Percentiles rank a stretch among this genome's conserved stretches.
These are phyloP conservation scores for Trichomonas gallinae DNA, from an alignment of 208 protist genomes.

Conservation along the genomic window DNA sequence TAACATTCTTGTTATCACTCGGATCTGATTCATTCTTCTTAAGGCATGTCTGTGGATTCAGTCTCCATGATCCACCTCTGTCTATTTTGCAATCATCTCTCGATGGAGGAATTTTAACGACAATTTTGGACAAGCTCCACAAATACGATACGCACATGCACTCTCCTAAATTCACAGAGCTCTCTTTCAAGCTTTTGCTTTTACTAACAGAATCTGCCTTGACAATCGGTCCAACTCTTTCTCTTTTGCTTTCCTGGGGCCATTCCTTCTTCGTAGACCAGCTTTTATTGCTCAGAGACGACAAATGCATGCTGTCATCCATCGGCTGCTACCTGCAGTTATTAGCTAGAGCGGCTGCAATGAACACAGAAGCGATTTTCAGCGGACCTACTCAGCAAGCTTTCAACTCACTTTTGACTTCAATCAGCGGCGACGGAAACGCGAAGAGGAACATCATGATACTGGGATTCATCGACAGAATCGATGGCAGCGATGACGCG, in stretches of 20 bases:
- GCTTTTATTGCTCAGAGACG: background rate
- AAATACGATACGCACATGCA: background rate
- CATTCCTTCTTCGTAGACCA: background rate
- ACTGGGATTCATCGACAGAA: background rate
- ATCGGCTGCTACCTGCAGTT: background rate
- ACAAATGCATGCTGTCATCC: background rate
- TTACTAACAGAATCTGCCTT: background rate
- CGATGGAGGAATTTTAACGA: background rate
- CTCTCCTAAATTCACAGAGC: background rate
- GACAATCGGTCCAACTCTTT: background rate
- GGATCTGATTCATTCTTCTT: background rate
- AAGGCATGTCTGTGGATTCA: background rate
- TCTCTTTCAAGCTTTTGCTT: background rate
- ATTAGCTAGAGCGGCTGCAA: background rate
- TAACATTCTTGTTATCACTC: background rate
- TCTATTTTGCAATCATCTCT: background rate
- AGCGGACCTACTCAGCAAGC: background rate
- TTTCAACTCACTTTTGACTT: background rate
- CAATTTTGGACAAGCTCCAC: background rate
- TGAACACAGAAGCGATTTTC: background rate
- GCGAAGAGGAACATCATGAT: background rate
- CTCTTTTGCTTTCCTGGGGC: background rate
- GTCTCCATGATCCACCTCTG: background rate
- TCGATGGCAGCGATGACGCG: background rate
- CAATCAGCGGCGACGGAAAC: too few relatives aligned